Evolutionary conservation across 1,139 yeast species (phyloP), one percentile per base, ranked within the genome.

Genomic region (Ogataea hybrid): DNA sequence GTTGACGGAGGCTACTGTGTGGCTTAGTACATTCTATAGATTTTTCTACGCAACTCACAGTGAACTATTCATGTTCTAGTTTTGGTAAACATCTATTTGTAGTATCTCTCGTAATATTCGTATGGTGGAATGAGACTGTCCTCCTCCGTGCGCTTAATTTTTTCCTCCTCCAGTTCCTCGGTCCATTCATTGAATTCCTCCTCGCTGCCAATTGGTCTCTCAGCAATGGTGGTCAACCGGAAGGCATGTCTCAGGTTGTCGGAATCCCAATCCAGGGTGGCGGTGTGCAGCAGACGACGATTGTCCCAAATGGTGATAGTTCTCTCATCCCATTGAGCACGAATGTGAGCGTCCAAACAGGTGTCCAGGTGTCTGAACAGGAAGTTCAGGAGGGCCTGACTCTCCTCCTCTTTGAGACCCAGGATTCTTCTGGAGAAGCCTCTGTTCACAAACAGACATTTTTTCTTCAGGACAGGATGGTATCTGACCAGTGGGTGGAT

Each of bases 1-100:
- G 90, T 88, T 37, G 97, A 89, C 59, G 97, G 97, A 51, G 97
- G 96, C 35, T 89, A 89, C 71, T 37, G 43, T 22, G 27, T 46
- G n/a, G 41, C 33, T 9, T 39, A 28, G 23, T 3, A 25, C 16
- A 4, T n/a, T 14, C n/a, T 25, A 25, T 17, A 34, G 18, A 34
- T 34, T 25, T n/a, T 18, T 27, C 11, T 14, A 25, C 11, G 5
- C 12, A 25, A 12, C 18, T 27, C 23, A 11, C 20, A 11, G 27
- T 22, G 17, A 22, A 16, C 18, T 3, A 16, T 23, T 23, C 27
- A 23, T 23, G 12, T 6, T 32, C 25, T n/a, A 32, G 6, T 14
- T 9, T 16, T 12, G 9, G 18, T 22, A 15, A 6, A 25, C 12
- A 7, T 25, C 15, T 22, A 11, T 17, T 28, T 18, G 31, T 23